Conservation (phyloP, 1,284 basidiomycete genomes). For the Afroboletus lepidellus region DNA sequence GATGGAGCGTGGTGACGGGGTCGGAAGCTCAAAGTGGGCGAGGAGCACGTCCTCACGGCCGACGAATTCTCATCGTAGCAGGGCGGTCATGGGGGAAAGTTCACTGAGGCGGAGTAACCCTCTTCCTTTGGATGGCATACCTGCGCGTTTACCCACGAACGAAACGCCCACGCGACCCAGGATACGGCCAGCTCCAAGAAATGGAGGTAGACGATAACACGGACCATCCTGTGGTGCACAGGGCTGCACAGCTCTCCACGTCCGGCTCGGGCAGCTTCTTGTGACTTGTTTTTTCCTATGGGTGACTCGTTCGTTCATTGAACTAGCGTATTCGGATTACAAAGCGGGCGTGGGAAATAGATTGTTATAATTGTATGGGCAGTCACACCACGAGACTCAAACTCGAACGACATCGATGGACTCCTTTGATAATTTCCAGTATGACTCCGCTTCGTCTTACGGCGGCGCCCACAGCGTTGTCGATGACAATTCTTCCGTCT, state of each 20-base stretch:
- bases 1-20: constrained; percentile 34
- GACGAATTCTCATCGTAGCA: constrained; percentile 15
- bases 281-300: no score
- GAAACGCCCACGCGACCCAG: constrained; percentile 67
- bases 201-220: constrained; percentile 27
- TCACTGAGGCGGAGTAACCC: constrained; percentile 24
- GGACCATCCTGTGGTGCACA: background rate
- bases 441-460: constrained; percentile 75
- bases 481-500: constrained; percentile 84
- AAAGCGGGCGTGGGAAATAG: constrained; percentile 32
- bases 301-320: background rate
- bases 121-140: constrained; percentile 26
- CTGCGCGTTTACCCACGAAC: constrained; percentile 41
- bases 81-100: constrained; percentile 17
- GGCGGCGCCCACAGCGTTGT: constrained; percentile 70
- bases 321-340: constrained; percentile 13
- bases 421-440: constrained; percentile 85
- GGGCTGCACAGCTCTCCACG: no score
- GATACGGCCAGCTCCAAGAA: constrained; percentile 32
- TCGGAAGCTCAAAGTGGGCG: constrained; percentile 39
- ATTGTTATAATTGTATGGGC: constrained; percentile 10
- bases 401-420: constrained; percentile 55
- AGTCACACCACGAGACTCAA: background rate
- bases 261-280: background rate
- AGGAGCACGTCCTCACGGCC: constrained; percentile 27